Conservation (phyloP, 2,329 filamentous ascomycete species). For the Pseudocercospora pini-densiflorae region DNA sequence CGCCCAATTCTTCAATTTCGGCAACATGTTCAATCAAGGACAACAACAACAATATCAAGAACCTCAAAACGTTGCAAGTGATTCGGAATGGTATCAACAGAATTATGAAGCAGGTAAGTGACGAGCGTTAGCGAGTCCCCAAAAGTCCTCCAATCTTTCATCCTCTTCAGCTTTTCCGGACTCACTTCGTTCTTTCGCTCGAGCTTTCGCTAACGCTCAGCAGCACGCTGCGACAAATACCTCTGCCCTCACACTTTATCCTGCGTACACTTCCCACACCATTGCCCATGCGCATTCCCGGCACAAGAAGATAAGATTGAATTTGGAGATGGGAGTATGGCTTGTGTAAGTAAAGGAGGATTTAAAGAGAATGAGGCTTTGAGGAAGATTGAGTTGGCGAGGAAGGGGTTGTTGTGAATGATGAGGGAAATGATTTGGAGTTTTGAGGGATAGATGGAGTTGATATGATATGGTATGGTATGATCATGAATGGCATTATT, state of each 20-base stretch:
- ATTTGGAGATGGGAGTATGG: slow-evolving; percentile 72
- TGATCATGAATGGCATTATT: neutral
- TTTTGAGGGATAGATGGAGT: neutral
- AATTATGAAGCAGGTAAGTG: slow-evolving; percentile 68
- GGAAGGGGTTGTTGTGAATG: slow-evolving; percentile 72
- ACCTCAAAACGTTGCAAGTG: slow-evolving; percentile 80
- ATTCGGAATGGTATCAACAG: slow-evolving; percentile 77
- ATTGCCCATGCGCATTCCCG: slow-evolving; percentile 88
- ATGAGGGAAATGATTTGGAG: neutral
- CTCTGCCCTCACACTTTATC: slow-evolving; percentile 92
- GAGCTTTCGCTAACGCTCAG: neutral
- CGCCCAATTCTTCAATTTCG: slow-evolving; percentile 91
- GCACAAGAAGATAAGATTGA: slow-evolving; percentile 68
- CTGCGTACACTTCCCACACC: slow-evolving; percentile 95
- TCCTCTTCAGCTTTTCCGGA: neutral
- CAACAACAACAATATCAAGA: slow-evolving; percentile 63
- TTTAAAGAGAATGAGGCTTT: slow-evolving; percentile 73
- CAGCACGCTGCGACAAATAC: slow-evolving; percentile 89
- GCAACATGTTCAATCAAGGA: slow-evolving; percentile 82
- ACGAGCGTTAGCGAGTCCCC: neutral
- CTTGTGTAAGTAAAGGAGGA: slow-evolving; percentile 77
- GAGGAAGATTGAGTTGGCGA: slow-evolving; percentile 77
- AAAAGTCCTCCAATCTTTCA: neutral
- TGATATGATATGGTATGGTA: neutral
- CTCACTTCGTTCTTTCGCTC: neutral